Percentiles rank a stretch among this genome's conserved stretches.
Evolutionary conservation across 768 basidiomycete species (phyloP).

Genomic region (Xerocomellus chrysenteron): DNA sequence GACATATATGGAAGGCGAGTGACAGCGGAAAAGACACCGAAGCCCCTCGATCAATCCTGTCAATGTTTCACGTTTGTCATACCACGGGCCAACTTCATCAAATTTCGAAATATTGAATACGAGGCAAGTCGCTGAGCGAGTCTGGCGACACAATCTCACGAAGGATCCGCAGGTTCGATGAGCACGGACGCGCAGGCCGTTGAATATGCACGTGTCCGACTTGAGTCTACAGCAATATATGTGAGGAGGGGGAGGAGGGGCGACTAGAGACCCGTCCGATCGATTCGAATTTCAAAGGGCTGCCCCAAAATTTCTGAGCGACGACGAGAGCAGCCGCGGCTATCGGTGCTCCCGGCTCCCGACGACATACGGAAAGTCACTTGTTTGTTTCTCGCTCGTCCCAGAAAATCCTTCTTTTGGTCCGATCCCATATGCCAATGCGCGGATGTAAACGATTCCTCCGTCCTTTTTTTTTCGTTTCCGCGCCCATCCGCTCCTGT

Average conservation of each 20-base stretch:
- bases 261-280: constrained; percentile 9
- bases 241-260: neutral
- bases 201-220: neutral
- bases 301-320: constrained; percentile 24
- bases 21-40: constrained; percentile 24
- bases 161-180: constrained; percentile 1
- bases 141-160: neutral
- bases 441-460: constrained; percentile 31
- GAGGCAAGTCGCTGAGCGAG: constrained; percentile 1
- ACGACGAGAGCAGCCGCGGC: constrained; percentile 22
- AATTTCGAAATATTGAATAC: constrained; percentile 10
- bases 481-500: constrained; percentile 24
- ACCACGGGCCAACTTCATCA: constrained; percentile 3
- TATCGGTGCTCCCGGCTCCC: constrained; percentile 25
- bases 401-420: constrained; percentile 20
- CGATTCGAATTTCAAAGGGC: constrained; percentile 26
- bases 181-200: neutral
- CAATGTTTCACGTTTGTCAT: constrained; percentile 44
- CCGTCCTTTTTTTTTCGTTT: constrained; percentile 32
- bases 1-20: constrained; percentile 35
- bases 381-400: constrained; percentile 21
- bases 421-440: constrained; percentile 20
- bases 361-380: constrained; percentile 25
- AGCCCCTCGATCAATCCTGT: constrained; percentile 42
- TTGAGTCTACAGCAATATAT: neutral